Evolutionary conservation across 306 rosid species (phyloP).

Genomic region (Myrica gale): DNA sequence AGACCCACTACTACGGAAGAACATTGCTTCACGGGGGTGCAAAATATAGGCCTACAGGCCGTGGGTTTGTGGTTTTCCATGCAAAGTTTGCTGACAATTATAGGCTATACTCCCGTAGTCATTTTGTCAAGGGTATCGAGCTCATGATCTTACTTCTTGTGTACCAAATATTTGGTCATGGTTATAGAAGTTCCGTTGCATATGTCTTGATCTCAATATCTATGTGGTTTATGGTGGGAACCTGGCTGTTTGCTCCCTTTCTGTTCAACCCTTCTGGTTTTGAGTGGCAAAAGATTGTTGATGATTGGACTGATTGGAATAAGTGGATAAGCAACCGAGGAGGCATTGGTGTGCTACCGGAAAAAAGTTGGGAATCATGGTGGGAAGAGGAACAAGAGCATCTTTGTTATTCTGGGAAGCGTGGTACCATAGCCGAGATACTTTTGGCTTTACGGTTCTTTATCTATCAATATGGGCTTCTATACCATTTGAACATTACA

Average conservation of each 20-base stretch:
- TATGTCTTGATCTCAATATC: slow-evolving; percentile 82
- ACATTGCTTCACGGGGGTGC: slow-evolving; percentile 98
- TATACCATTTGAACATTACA: slow-evolving; percentile 73
- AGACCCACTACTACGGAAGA: slow-evolving; percentile 95
- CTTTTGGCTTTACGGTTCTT: slow-evolving; percentile 76
- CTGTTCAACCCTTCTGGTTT: slow-evolving; percentile 97
- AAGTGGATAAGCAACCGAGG: slow-evolving; percentile 95
- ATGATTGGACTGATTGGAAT: slow-evolving; percentile 99
- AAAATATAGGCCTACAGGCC: slow-evolving; percentile 89
- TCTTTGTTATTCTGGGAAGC: slow-evolving; percentile 83
- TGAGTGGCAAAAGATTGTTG: slow-evolving; percentile 99
- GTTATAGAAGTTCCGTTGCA: slow-evolving; percentile 75
- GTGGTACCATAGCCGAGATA: slow-evolving; percentile 82
- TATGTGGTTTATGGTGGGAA: slow-evolving; percentile 98
- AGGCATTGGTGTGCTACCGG: slow-evolving; percentile 91
- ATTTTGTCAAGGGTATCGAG: slow-evolving; percentile 96
- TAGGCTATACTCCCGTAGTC: slow-evolving; percentile 95
- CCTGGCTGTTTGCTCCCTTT: slow-evolving; percentile 99
- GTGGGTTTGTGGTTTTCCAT: slow-evolving; percentile 98
- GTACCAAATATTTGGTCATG: slow-evolving; percentile 78
- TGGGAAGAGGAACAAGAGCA: slow-evolving; percentile 99
- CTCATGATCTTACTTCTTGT: slow-evolving; percentile 82
- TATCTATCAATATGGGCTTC: slow-evolving; percentile 94
- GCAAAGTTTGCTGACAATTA: slow-evolving; percentile 99
- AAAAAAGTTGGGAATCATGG: slow-evolving; percentile 99